These are phyloP conservation scores for Coemansia sp. DNA, from an alignment of 192 early-diverging fungal species.

Conservation along the genomic window DNA sequence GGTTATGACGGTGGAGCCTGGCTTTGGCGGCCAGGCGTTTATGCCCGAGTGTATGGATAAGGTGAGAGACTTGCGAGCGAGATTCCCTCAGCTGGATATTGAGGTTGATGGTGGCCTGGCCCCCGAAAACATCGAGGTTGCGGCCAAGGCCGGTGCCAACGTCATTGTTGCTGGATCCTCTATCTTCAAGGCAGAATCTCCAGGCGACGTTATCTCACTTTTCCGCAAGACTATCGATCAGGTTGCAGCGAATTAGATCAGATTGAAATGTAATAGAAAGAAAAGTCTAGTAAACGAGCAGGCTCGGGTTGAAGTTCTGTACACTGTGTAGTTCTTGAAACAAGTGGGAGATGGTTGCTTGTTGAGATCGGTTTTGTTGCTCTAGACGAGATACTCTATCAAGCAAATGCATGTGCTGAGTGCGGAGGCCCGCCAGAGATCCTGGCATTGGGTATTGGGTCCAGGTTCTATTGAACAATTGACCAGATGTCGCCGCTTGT, in stretches of 20 bases:
- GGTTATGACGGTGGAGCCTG: conserved; percentile 97
- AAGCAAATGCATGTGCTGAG: background rate
- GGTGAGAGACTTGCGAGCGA: conserved; percentile 65
- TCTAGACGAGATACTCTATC: conserved; percentile 7
- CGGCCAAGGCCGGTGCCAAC: conserved; percentile 89
- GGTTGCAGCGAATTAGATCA: conserved; percentile 12
- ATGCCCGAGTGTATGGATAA: conserved; percentile 87
- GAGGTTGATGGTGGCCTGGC: conserved; percentile 94
- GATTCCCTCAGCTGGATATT: conserved; percentile 86
- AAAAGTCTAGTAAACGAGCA: too few relatives aligned
- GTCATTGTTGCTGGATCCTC: conserved; percentile 95
- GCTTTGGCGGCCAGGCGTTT: conserved; percentile 95
- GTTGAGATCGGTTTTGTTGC: background rate
- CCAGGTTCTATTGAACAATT: too few relatives aligned
- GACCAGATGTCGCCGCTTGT: background rate
- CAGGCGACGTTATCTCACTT: conserved; percentile 66
- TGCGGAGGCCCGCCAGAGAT: background rate
- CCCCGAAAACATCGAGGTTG: conserved; percentile 78
- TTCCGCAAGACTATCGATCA: conserved; percentile 47
- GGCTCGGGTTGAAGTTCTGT: too few relatives aligned
- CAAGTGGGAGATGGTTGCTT: conserved; percentile 12
- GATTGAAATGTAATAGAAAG: background rate
- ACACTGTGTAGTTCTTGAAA: conserved; percentile 7
- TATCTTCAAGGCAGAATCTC: conserved; percentile 77
- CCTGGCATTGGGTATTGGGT: background rate